These are phyloP conservation scores for Silene conica DNA, from an alignment of 148 eudicot genomes.

Conservation along the genomic window DNA sequence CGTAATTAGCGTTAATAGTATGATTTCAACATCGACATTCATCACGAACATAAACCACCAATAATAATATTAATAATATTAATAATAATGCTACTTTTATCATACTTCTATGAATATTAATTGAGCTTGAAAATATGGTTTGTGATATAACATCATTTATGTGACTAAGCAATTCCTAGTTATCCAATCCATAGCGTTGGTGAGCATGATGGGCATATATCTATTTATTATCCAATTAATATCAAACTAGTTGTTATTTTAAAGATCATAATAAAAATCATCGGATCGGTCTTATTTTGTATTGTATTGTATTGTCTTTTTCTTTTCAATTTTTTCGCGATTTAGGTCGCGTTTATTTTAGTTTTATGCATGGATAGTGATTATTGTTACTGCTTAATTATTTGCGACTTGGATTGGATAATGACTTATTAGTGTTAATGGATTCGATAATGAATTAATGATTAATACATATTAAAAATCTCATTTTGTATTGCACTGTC, in stretches of 20 bases:
- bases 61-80: too few species aligned
- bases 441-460: too few species aligned
- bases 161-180: background rate
- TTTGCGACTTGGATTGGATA: too few species aligned
- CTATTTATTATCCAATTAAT: background rate
- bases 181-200: background rate
- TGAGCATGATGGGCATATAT: background rate
- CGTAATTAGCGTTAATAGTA: slow-evolving; percentile 2
- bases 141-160: background rate
- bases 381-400: too few species aligned
- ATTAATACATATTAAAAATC: background rate
- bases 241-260: too few species aligned
- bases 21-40: slow-evolving; percentile 1
- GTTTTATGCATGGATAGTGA: too few species aligned
- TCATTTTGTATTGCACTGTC: background rate
- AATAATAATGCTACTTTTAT: background rate
- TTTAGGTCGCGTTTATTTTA: too few species aligned
- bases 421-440: too few species aligned
- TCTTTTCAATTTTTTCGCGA: too few species aligned
- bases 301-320: too few species aligned
- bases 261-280: too few species aligned
- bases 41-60: background rate
- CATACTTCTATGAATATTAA: slow-evolving; percentile 6
- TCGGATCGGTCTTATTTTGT: too few species aligned
- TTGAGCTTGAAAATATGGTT: slow-evolving; percentile 14